phyloP scores from a whole-genome alignment of 169 alveolate genomes.

The Cyclospora cayetanensis region DNA sequence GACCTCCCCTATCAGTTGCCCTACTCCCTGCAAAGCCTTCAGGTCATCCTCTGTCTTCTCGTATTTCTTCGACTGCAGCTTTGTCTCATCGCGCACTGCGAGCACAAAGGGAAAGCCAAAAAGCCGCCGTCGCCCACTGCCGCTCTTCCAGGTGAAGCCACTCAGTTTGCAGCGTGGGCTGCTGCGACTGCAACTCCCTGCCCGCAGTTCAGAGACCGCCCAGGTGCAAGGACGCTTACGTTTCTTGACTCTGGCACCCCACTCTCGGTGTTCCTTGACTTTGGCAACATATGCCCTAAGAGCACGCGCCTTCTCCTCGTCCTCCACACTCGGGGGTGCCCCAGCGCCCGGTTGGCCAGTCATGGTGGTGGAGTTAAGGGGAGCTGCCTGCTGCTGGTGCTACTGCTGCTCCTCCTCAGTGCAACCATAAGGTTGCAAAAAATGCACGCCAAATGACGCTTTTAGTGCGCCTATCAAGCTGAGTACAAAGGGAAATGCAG shows the following conservation, averaged over 20 bases:
- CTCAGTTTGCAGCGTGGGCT: background rate
- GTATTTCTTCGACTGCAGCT: constrained; percentile 83
- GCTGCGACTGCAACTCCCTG: background rate
- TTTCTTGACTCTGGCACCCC: constrained; percentile 76
- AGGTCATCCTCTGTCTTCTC: constrained; percentile 97
- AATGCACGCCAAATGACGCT: too few species aligned
- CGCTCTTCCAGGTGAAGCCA: background rate
- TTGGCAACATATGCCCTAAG: constrained; percentile 75
- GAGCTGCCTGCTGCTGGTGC: too few species aligned
- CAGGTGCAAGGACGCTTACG: background rate
- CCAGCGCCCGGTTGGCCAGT: constrained; percentile 30
- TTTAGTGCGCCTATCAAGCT: too few species aligned
- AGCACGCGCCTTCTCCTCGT: constrained; percentile 66
- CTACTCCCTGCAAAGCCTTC: constrained; percentile 97
- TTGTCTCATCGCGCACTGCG: constrained; percentile 74
- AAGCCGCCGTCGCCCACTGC: background rate
- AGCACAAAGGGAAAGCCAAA: background rate
- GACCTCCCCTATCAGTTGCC: constrained; percentile 98
- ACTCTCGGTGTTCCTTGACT: constrained; percentile 78
- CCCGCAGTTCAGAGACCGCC: background rate
- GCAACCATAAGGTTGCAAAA: too few species aligned
- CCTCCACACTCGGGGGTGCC: background rate
- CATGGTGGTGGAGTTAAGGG: background rate
- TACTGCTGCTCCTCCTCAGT: too few species aligned
- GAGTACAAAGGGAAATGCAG: too few species aligned